Evolutionary conservation across 208 protist species (phyloP).

Genomic region (Leishmania lainsoni): DNA sequence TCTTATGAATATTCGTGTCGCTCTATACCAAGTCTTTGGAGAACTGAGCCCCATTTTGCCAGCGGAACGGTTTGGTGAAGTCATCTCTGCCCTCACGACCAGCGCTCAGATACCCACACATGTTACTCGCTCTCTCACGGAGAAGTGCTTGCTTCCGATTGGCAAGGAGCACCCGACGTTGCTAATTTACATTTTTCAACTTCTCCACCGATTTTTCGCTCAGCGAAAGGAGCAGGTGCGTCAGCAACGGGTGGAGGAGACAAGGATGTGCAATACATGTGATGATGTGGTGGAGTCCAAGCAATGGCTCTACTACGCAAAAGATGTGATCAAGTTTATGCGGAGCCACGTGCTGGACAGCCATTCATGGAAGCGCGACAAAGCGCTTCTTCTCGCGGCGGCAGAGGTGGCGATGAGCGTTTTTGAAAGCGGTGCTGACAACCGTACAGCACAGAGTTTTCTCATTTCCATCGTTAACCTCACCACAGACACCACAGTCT

Average conservation of each 20-base stretch:
- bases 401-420: conserved; percentile 43
- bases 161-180: conserved; percentile 42
- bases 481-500: conserved; percentile 14
- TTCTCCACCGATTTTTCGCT: conserved; percentile 47
- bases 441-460: conserved; percentile 36
- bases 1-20: conserved; percentile 57
- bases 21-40: conserved; percentile 74
- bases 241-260: conserved; percentile 4
- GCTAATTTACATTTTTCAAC: conserved; percentile 39
- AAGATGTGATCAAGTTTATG: conserved; percentile 64
- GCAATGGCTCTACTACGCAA: conserved; percentile 70
- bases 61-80: conserved; percentile 36
- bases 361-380: conserved; percentile 33
- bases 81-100: conserved; percentile 42
- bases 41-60: conserved; percentile 54
- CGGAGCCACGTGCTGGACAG: conserved; percentile 52
- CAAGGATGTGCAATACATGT: conserved; percentile 4
- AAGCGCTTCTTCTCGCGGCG: conserved; percentile 30
- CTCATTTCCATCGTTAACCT: conserved; percentile 42
- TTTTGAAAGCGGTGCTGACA: conserved; percentile 49
- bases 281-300: conserved; percentile 62
- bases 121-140: conserved; percentile 46
- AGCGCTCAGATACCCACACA: conserved; percentile 35
- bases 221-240: conserved; percentile 18
- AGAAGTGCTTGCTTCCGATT: conserved; percentile 62